Conservation (phyloP, 441 rosid species). For the Rhodomyrtus psidioides region DNA sequence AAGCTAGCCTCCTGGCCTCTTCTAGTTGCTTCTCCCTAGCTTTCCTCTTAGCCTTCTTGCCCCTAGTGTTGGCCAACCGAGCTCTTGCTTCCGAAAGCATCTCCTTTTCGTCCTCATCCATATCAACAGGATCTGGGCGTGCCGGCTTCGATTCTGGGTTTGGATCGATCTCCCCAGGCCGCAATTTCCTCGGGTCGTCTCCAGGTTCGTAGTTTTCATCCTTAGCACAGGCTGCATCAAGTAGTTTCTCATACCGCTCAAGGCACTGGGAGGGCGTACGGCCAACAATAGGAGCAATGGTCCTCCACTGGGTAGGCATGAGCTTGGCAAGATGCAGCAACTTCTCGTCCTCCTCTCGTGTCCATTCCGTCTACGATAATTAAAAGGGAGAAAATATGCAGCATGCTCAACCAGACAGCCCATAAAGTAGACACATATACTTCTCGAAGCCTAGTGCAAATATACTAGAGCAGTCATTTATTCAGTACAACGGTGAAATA, state of each 20-base stretch:
- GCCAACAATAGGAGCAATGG: conserved; percentile 99
- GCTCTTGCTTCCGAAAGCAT: conserved; percentile 99
- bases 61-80: conserved; percentile 89
- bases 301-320: conserved; percentile 98
- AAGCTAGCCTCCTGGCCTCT: conserved; percentile 99
- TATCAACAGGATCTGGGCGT: conserved; percentile 98
- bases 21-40: conserved; percentile 98
- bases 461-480: background rate
- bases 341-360: conserved; percentile 98
- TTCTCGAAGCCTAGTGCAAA: background rate
- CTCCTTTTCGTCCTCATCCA: conserved; percentile 99
- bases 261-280: conserved; percentile 99
- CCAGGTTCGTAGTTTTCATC: conserved; percentile 92
- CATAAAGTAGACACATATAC: background rate
- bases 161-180: conserved; percentile 98
- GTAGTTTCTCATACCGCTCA: conserved; percentile 94
- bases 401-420: background rate
- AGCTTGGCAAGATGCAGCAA: conserved; percentile 98
- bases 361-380: conserved; percentile 86
- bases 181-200: conserved; percentile 93
- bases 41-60: conserved; percentile 94
- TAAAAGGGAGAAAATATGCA: conserved; percentile 1
- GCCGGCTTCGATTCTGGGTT: conserved; percentile 99
- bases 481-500: background rate
- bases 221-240: conserved; percentile 94